Evolutionary conservation across 345 rosid species (phyloP).

Genomic region (Punica granatum): DNA sequence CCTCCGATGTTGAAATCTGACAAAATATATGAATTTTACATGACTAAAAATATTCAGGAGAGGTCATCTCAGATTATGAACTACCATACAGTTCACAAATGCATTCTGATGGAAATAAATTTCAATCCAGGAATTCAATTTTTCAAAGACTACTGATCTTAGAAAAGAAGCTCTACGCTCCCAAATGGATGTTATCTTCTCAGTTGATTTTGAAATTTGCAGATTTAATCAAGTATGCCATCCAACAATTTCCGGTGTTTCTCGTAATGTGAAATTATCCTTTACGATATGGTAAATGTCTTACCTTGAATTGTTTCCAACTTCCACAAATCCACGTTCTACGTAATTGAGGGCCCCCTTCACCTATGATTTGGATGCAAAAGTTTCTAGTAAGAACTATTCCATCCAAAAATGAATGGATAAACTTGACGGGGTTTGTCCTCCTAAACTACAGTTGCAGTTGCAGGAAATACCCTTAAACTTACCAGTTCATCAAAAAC

Average conservation of each 20-base stretch:
- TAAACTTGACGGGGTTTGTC: not conserved
- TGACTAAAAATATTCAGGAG: not conserved
- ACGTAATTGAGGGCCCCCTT: slow-evolving; percentile 44
- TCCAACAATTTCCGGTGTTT: not conserved
- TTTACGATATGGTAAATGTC: not conserved
- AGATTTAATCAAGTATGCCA: not conserved
- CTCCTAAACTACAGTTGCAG: not conserved
- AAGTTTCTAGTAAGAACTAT: not conserved
- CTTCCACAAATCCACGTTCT: slow-evolving; percentile 30
- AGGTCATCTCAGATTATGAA: not conserved
- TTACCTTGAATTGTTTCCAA: slow-evolving; percentile 54
- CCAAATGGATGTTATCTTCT: not conserved
- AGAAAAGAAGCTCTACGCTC: not conserved
- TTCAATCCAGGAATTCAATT: not conserved
- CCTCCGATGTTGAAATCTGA: slow-evolving; percentile 67
- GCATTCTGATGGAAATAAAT: not conserved
- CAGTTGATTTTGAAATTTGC: not conserved
- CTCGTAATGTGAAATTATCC: not conserved
- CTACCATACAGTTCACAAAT: not conserved
- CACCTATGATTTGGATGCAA: slow-evolving; percentile 38
- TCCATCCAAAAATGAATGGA: not conserved
- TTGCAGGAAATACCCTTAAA: not conserved
- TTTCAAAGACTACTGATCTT: not conserved
- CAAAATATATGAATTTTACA: not conserved
- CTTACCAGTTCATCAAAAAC: slow-evolving; percentile 60